phyloP scores from a whole-genome alignment of 1,284 basidiomycete genomes.

The Gymnopus androsaceus region DNA sequence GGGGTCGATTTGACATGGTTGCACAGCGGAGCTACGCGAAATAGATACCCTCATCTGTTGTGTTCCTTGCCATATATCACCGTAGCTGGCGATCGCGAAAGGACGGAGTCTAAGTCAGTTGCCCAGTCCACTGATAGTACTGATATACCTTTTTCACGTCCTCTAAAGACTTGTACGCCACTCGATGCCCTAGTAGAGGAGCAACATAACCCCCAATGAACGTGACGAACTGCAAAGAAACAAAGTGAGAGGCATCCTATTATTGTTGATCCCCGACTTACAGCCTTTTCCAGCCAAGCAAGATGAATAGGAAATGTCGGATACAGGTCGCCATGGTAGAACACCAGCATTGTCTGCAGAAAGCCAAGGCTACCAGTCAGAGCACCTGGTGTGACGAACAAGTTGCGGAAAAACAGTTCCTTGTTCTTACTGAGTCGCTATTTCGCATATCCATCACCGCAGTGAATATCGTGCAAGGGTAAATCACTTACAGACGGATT shows the following conservation, averaged over 20 bases:
- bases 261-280: constrained; percentile 17
- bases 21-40: too few species aligned
- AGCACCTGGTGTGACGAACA: constrained; percentile 20
- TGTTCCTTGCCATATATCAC: too few species aligned
- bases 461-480: background rate
- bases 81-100: too few species aligned
- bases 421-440: constrained; percentile 33
- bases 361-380: constrained; percentile 20
- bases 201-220: constrained; percentile 32
- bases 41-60: too few species aligned
- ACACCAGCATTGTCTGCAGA: constrained; percentile 26
- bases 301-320: constrained; percentile 29
- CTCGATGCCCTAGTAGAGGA: constrained; percentile 27
- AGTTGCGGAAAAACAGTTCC: constrained; percentile 35
- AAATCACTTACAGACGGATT: constrained; percentile 28
- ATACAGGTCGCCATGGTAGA: constrained; percentile 30
- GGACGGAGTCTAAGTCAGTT: too few species aligned
- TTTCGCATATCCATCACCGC: background rate
- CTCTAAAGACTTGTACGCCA: constrained; percentile 10
- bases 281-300: constrained; percentile 29
- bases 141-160: too few species aligned
- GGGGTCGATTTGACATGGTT: too few species aligned
- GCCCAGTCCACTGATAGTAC: too few species aligned
- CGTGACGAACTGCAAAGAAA: constrained; percentile 24
- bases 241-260: background rate